Evolutionary conservation across 805 yeast species (phyloP), one percentile per base, ranked within the genome.

Genomic region (Tetrapisispora iriomotensis): DNA sequence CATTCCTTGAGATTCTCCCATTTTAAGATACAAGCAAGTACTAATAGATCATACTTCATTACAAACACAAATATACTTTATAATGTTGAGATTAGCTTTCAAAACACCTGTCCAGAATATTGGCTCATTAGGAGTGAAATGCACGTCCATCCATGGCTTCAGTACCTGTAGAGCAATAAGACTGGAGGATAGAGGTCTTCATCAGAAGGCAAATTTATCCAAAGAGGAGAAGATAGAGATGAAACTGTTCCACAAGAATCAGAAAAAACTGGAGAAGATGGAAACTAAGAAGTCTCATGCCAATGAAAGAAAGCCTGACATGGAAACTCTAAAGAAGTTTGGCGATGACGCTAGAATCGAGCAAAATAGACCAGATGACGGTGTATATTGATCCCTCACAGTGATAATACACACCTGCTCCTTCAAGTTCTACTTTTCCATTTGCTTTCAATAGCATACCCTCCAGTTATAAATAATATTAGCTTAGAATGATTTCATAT

Each of bases 301-400:
- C 8, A 28, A 34, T 6, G 36, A 38, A 17, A 25, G 48, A 33
- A 46, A 50, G 29, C 58, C 57, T 6, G 41, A 45, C 17, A 39
- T 44, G 36, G 54, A 49, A 19, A 49, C 46, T 24, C 36, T 59
- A 24, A 51, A 54, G 42, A 47, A 54, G 39, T 51, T 40, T 35
- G 62, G 64, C 36, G 60, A 54, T 13, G 50, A 55, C 29, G 64
- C 61, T 8, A 50, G 52, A 33, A 46, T 59, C 28, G 61, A 58
- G 37, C 64, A 59, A 40, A 57, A 58, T 32, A 54, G 64, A 39
- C 58, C 64, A 13, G 64, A 59, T 39, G 64, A 59, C 36, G 64
- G 64, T 21, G 61, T 58, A 20, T 59, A 58, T 38, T 57, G 44
- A 41, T 2, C 5, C 13, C n/a, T 8, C 29, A 14, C 25, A 23